Evolutionary conservation across 257 asterid species (phyloP), one percentile per base, ranked within the genome.

Genomic region (Coffea eugenioides): DNA sequence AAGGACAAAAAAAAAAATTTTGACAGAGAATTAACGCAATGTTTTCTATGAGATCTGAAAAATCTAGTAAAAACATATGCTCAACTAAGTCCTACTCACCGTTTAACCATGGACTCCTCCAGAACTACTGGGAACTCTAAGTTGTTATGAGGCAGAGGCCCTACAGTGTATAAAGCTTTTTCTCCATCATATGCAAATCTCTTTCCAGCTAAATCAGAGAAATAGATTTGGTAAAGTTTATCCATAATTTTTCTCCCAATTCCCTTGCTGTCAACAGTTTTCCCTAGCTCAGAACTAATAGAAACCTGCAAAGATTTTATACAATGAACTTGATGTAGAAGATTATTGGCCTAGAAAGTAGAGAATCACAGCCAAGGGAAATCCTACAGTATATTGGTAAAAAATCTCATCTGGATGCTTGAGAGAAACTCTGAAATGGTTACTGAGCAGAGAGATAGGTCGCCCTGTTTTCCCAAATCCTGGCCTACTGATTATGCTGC

Each of bases 181-280:
- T 88, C 97, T 68, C 99, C 99, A 82, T 95, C 99, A 82, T 91
- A 95, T 21, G 96, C 95, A 86, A 89, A 92, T 77, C 75, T 82
- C 87, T 87, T 89, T 72, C 92, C 94, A 83, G 87, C 83, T 74
- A 95, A 84, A 85, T 93, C 93, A 73, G 97, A 86, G 76, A 93
- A 89, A 88, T 95, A 91, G 52, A 94, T 87, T 80, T 93, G 89
- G 69, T 83, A 89, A 79, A 95, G 92, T 79, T 85, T 90, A 75
- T 90, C 90, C 4, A 84, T 83, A 71, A 95, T 86, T 87, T 88
- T 92, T 89, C 99, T 90, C 74, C 97, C 86, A 78, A 89, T 74
- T 65, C 84, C 78, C 92, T 91, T 93, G 87, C 84, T 79, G 36
- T 83, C 88, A 83, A 90, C 85, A 48, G 77, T 82, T 69, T 45